phyloP scores from a whole-genome alignment of 352 stramenopile genomes.

The Phytophthora europaea region DNA sequence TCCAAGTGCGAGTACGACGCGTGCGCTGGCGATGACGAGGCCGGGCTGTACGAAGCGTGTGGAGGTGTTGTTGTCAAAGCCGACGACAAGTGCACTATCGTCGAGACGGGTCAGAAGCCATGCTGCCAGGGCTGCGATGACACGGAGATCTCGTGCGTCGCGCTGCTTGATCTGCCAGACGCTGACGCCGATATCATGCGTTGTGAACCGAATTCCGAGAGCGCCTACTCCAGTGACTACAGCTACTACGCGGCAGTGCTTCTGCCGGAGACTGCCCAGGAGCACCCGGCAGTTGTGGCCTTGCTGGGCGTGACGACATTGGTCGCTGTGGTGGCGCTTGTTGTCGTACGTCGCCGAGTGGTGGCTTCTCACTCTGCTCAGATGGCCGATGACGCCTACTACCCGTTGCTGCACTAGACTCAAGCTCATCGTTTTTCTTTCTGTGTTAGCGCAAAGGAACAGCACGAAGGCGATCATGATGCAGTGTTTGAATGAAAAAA shows the following conservation, averaged over 20 bases:
- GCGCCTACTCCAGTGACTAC: slow-evolving; percentile 26
- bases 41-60: slow-evolving; percentile 61
- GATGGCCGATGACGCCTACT: slow-evolving; percentile 61
- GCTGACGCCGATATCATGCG: slow-evolving; percentile 60
- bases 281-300: slow-evolving; percentile 40
- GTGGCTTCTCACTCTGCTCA: slow-evolving; percentile 19
- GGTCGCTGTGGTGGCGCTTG: slow-evolving; percentile 60
- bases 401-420: slow-evolving; percentile 64
- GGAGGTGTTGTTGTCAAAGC: slow-evolving; percentile 47
- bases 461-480: background rate
- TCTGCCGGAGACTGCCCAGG: slow-evolving; percentile 35
- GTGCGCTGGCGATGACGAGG: slow-evolving; percentile 34
- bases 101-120: slow-evolving; percentile 35
- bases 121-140: slow-evolving; percentile 62
- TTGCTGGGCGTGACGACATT: slow-evolving; percentile 51
- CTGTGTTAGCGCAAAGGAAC: background rate
- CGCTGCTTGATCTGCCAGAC: slow-evolving; percentile 56
- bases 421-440: no score
- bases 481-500: background rate
- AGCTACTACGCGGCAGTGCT: slow-evolving; percentile 35
- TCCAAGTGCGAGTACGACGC: slow-evolving; percentile 51
- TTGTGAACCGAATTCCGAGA: slow-evolving; percentile 44
- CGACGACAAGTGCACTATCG: slow-evolving; percentile 30
- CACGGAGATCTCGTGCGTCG: slow-evolving; percentile 42
- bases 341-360: slow-evolving; percentile 53